A percentile compares a stretch with the other conserved stretches of the same genome.
phyloP scores from a whole-genome alignment of 2,329 filamentous ascomycete species.

The Byssothecium circinans region DNA sequence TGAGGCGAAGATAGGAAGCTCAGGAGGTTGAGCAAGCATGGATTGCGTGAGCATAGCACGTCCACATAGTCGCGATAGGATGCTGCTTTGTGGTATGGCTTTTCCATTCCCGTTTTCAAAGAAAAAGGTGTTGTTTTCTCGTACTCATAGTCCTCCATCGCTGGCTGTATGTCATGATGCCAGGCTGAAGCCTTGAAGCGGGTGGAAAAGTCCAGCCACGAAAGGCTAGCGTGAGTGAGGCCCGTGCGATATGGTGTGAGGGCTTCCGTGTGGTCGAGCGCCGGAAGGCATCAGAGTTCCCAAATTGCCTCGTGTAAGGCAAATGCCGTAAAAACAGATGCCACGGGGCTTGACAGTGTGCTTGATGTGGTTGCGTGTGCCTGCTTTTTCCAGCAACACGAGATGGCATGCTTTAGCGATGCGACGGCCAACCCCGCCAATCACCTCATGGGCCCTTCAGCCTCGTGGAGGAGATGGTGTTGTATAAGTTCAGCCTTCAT shows the following conservation, averaged over 20 bases:
- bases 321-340: no score
- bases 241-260: neutral
- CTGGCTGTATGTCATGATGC: neutral
- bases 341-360: no score
- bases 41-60: slow-evolving; percentile 7
- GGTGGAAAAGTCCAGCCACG: neutral
- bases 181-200: neutral
- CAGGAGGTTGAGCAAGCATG: slow-evolving; percentile 12
- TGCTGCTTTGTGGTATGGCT: slow-evolving; percentile 1
- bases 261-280: no score
- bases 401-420: slow-evolving; percentile 3
- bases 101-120: neutral
- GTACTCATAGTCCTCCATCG: neutral
- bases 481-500: neutral
- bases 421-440: neutral
- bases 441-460: neutral
- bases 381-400: no score
- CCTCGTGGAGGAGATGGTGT: neutral
- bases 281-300: no score
- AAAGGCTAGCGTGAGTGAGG: neutral
- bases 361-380: no score
- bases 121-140: neutral
- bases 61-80: slow-evolving; percentile 9
- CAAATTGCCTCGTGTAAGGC: no score
- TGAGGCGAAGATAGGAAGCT: slow-evolving; percentile 8